Base-by-base conservation (phyloP, 306 rosid species). In the Citrullus mucosospermus region DNA sequence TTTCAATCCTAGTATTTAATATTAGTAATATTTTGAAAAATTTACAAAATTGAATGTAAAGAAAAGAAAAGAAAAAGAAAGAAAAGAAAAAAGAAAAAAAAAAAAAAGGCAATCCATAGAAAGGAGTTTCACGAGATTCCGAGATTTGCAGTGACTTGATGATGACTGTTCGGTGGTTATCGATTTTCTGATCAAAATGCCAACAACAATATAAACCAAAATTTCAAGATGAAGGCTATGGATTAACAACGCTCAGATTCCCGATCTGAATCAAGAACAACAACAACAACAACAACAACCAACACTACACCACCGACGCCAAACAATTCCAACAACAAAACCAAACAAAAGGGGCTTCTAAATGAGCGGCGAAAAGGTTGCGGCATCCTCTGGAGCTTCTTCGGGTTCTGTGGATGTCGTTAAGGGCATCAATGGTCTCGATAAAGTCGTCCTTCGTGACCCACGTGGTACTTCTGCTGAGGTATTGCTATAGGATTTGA, bases 381-480 rank as follows among this genome's bases (percentile, higher is more conserved):
- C 61, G 48, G 30, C 48, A 25, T 32, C 78, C 13, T 30, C 78
- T 14, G 77, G 58, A 34, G 62, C 79, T 59, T 76, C 79, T 39
- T 76, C 79, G 5, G 68, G 55, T 41, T 56, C 66, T 38, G 53
- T 55, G 16, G 68, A 57, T 2, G 41, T 76, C 9, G 28, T 22
- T 55, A 79, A 62, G 76, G 77, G 81, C 54, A 54, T 79, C 50
- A 67, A 79, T 79, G 81, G 77, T 73, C 85, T 88, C 53, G 87
- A 90, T n/a, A 90, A 88, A 83, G 59, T 90, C 81, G 46, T 92
- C 28, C 91, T 85, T 53, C 88, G 88, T 75, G 85, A 90, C 30
- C 71, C 87, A 2, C 90, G 94, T 32, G 94, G 94, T n/a, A 77
- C 85, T 58, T 90, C 92, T 34, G 90, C 89, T 1, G 94, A 90